A percentile compares a stretch with the other conserved stretches of the same genome.
Conservation (phyloP, 2,329 filamentous ascomycete species). For the Anthostomella pinea region DNA sequence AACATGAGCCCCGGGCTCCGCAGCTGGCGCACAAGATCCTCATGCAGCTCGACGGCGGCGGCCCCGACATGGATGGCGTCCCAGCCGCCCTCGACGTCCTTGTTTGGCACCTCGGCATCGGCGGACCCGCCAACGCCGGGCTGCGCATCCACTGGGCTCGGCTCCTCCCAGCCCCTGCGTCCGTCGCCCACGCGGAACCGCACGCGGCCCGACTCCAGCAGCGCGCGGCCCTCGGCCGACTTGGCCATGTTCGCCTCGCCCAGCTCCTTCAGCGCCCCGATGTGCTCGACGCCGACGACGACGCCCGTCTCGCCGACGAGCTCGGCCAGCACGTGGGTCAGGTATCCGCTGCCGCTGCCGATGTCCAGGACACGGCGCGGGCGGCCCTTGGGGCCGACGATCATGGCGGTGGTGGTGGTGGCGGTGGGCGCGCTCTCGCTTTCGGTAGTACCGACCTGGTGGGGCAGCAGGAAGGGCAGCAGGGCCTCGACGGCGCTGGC, state of each 20-base stretch:
- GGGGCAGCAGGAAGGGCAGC: constrained; percentile 41
- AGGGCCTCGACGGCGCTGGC: constrained; percentile 51
- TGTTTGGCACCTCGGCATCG: constrained; percentile 35
- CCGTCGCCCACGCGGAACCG: constrained; percentile 75
- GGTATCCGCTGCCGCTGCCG: constrained; percentile 74
- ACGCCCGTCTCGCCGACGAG: constrained; percentile 54
- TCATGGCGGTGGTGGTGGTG: not conserved
- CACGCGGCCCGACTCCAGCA: constrained; percentile 65
- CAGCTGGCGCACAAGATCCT: constrained; percentile 72
- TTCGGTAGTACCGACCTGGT: not conserved
- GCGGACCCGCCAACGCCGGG: constrained; percentile 28
- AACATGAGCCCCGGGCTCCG: constrained; percentile 76
- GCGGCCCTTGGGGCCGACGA: too few relatives aligned
- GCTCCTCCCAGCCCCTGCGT: constrained; percentile 59
- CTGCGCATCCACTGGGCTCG: constrained; percentile 13
- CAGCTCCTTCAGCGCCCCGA: constrained; percentile 59
- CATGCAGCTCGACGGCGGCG: constrained; percentile 71
- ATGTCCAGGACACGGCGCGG: constrained; percentile 64
- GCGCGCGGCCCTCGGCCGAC: constrained; percentile 51
- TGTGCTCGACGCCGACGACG: constrained; percentile 75
- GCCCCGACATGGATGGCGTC: constrained; percentile 97
- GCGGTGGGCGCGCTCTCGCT: not conserved
- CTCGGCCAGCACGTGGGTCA: constrained; percentile 85
- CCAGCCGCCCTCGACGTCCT: constrained; percentile 59
- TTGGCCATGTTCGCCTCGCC: constrained; percentile 65